Base-by-base conservation (phyloP, 208 protist species). In the Acanthamoeba castellanii region DNA sequence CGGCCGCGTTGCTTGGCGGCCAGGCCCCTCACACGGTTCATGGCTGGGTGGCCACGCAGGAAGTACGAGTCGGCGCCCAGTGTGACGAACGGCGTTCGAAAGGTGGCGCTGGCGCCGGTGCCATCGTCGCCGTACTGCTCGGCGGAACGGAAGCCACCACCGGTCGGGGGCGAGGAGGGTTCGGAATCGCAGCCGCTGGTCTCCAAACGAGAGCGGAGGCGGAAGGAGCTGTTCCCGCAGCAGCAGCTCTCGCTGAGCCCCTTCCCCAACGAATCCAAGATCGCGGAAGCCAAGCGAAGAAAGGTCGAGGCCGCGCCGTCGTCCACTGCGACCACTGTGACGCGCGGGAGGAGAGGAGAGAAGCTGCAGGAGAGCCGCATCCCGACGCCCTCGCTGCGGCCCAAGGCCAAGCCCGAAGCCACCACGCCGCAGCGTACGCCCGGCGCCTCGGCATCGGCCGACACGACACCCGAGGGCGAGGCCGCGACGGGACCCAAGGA, bases 241-340 rank as follows among this genome's bases (percentile, higher is more conserved):
- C 85, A 92, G 59, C 85, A 92, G 13, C 85, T 74, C 59, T 68
- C 85, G 85, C 30, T 25, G 0, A 87, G 78, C 50, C 78, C 78
- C 14, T 87, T 92, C 85, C 85, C 55, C 18, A 92, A 92, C 59
- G 30, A 25, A 8, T 55, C 78, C 47, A 87, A 57, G 32, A 55
- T 87, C 50, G 78, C 78, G n/a, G 72, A 87, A 9, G 30, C 42
- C 45, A 87, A 87, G 78, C 78, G 78, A 37, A 42, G 74, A 14
- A 82, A 27, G 13, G 27, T 82, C 3, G 27, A 30, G 50, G 9
- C 50, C 13, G 0, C 50, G 25, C 27, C 37, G 18, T 27, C 61
- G 20, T 92, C 32, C 8, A n/a, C 82, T 64, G 11, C 50, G 2
- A 37, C 85, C 3, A 57, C 52, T 11, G 8, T 59, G 0, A 82